A percentile compares a stretch with the other conserved stretches of the same genome.
Evolutionary conservation across 1,139 yeast genomes (phyloP).

Genomic region (Candida glucosophila): DNA sequence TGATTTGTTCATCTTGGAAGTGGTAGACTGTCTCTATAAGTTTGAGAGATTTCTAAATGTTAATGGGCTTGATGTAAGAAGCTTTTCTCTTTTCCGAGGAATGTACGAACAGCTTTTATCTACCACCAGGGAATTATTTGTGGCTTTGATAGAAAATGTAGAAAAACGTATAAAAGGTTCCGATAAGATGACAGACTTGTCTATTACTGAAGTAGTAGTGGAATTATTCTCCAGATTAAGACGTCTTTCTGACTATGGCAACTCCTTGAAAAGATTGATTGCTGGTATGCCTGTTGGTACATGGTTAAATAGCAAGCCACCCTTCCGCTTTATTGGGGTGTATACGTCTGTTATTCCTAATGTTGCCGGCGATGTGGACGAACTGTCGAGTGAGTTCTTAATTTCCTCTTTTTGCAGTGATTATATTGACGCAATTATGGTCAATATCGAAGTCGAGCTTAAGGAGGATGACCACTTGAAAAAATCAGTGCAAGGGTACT

Average conservation of each 20-base stretch:
- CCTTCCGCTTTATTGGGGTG: constrained; percentile 41
- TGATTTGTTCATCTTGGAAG: constrained; percentile 33
- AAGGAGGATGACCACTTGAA: constrained; percentile 24
- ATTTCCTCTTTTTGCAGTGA: constrained; percentile 65
- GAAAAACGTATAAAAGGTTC: constrained; percentile 40
- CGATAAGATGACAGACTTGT: constrained; percentile 44
- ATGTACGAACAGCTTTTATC: constrained; percentile 11
- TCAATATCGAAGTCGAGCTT: constrained; percentile 51
- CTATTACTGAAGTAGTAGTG: constrained; percentile 62
- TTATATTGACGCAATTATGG: constrained; percentile 62
- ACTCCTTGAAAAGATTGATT: constrained; percentile 47
- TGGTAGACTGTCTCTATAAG: constrained; percentile 26
- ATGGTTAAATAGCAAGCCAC: constrained; percentile 58
- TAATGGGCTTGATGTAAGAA: constrained; percentile 5
- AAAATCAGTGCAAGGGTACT: constrained; percentile 58
- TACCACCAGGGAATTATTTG: constrained; percentile 33
- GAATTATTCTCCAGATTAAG: constrained; percentile 57
- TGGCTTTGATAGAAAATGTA: constrained; percentile 48
- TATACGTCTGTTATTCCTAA: constrained; percentile 41
- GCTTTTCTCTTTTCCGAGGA: constrained; percentile 8
- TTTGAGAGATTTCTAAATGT: constrained; percentile 14
- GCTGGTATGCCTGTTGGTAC: constrained; percentile 45
- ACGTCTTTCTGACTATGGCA: constrained; percentile 54
- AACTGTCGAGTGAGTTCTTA: constrained; percentile 37
- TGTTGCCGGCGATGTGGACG: constrained; percentile 18